These are phyloP conservation scores for Puya raimondii DNA, from an alignment of 176 grass and related monocot genomes.

Conservation along the genomic window DNA sequence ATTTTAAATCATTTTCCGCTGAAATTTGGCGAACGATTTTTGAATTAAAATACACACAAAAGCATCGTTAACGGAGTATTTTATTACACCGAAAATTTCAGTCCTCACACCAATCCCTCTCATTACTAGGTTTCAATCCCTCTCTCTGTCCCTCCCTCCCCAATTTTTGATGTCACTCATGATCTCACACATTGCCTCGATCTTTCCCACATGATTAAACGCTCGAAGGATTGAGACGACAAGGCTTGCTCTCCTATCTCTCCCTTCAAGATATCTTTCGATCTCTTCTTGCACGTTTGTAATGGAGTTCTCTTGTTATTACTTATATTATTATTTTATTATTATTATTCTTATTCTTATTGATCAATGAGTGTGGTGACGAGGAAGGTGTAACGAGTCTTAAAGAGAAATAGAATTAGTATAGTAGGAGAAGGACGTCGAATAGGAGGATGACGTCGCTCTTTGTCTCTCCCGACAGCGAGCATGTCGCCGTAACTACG, in stretches of 20 bases:
- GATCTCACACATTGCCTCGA: not conserved
- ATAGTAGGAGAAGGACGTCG: conserved; percentile 18
- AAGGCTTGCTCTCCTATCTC: conserved; percentile 59
- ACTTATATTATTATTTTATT: not conserved
- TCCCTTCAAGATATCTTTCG: conserved; percentile 43
- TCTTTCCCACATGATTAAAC: conserved; percentile 16
- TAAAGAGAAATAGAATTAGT: conserved; percentile 46
- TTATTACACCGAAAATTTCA: too few species aligned
- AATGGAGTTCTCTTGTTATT: not conserved
- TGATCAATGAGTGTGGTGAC: not conserved
- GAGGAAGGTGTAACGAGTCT: conserved; percentile 59
- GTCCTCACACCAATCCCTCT: too few species aligned
- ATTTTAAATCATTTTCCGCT: too few species aligned
- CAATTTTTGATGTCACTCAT: not conserved
- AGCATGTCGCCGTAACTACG: conserved; percentile 52
- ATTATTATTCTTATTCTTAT: conserved; percentile 2
- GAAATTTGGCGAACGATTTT: too few species aligned
- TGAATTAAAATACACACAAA: too few species aligned
- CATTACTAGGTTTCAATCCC: conserved; percentile 10
- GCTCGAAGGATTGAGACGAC: conserved; percentile 12
- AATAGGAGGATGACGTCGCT: conserved; percentile 28
- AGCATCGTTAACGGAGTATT: too few species aligned
- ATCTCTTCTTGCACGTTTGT: not conserved
- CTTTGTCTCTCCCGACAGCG: conserved; percentile 37
- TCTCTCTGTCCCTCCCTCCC: not conserved